These are phyloP conservation scores for Lipomyces sp. DNA, from an alignment of 805 yeast species.

Conservation along the genomic window DNA sequence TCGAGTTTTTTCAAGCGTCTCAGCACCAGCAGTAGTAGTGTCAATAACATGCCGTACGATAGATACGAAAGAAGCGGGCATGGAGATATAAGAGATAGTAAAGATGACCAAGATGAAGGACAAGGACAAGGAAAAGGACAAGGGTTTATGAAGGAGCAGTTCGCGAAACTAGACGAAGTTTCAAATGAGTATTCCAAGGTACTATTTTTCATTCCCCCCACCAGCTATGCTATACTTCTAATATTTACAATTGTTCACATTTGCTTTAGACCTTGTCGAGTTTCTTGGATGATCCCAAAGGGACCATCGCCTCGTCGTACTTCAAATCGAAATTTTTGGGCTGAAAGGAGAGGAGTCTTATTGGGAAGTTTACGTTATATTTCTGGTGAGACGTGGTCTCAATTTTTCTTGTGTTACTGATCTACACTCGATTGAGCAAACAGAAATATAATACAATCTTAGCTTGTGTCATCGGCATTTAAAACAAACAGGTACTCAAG, in stretches of 20 bases:
- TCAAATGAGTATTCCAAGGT: constrained; percentile 25
- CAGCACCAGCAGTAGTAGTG: not conserved
- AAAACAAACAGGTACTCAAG: no score
- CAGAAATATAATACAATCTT: no score
- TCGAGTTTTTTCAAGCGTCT: not conserved
- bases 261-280: constrained; percentile 11
- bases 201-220: not conserved
- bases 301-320: constrained; percentile 19
- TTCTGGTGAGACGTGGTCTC: not conserved
- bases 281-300: constrained; percentile 20
- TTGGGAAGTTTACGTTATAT: not conserved
- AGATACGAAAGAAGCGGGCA: no score
- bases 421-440: no score
- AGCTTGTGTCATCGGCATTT: no score
- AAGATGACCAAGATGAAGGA: constrained; percentile 1
- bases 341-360: no score
- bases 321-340: constrained; percentile 22
- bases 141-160: constrained; percentile 21
- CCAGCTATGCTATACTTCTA: not conserved
- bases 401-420: not conserved
- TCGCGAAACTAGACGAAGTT: constrained; percentile 24
- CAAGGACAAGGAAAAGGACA: constrained; percentile 26
- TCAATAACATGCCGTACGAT: no score
- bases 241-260: not conserved
- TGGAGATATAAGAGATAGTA: not conserved